Conservation (phyloP, 768 basidiomycete species). For the Suillus hirtellus region DNA sequence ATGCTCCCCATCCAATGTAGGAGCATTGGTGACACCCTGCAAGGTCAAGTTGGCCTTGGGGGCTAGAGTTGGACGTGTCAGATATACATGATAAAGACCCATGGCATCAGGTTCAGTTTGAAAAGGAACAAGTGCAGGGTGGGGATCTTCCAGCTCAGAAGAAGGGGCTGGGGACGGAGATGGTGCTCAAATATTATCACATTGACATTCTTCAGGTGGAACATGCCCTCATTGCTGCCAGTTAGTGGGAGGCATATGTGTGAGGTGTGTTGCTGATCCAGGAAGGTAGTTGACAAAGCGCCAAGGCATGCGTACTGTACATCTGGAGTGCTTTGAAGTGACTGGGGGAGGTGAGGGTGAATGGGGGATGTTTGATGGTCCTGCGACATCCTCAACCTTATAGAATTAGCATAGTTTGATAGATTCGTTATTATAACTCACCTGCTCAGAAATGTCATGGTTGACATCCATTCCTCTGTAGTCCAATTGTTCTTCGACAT, state of each 20-base stretch:
- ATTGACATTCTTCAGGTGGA: background rate
- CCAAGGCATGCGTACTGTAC: background rate
- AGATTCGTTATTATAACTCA: no score
- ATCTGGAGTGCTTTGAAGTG: background rate
- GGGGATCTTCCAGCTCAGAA: background rate
- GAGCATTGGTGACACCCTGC: no score
- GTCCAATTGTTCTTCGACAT: no score
- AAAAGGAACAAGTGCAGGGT: no score
- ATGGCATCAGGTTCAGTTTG: no score
- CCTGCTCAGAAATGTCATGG: no score
- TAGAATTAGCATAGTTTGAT: no score
- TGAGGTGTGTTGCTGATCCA: background rate
- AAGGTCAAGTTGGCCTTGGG: no score
- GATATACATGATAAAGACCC: no score
- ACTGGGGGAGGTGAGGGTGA: slow-evolving; percentile 1
- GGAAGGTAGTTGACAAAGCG: background rate
- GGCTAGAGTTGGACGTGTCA: no score
- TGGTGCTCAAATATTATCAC: background rate
- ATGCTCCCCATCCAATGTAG: no score
- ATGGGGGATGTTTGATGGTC: background rate
- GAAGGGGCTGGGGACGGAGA: background rate
- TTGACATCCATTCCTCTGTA: no score
- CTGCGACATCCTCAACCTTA: background rate
- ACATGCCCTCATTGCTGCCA: background rate
- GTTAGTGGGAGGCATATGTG: background rate